Base-by-base conservation (phyloP, 257 asterid species). In the Solanum pinnatisectum region DNA sequence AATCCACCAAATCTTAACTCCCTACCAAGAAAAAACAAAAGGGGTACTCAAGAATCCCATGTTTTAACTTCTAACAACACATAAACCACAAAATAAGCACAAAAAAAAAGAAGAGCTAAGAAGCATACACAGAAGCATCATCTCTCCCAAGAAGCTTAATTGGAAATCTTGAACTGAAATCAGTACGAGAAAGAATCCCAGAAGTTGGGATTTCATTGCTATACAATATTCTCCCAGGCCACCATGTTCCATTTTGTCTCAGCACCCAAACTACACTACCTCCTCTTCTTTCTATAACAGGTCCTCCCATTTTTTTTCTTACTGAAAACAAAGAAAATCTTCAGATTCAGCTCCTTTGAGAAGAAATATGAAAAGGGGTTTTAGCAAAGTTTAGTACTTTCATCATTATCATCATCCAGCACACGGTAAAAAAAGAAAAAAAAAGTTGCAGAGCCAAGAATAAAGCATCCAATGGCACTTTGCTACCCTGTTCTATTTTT, bases 391-490 rank as follows among this genome's bases (percentile, higher is more conserved):
- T 59, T 7, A 63, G 36, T 35, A 42, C 52, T 23, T 20, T 10
- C 20, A 76, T 35, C 59, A n/a, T 59, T 84, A 37, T 60, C 35
- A 35, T 84, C 44, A 33, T 72, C 40, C 22, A 36, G 42, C 42
- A 33, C 14, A 72, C 10, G 79, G 5, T 32, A 16, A 35, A 77
- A 20, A 10, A 6, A 18, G 8, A 40, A 10, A 89, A 56, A 20
- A 13, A 30, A 60, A 56, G 79, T 78, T 25, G 85, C 83, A 84
- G 84, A 65, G 52, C 16, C 6, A 73, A 68, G 71, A 33, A 59
- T 49, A 71, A 40, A 70, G 90, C 73, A 65, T 84, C 70, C 97
- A 93, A 91, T 93, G 95, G 92, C 89, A 87, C 89, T 42, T 32
- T 73, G 94, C 94, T 88, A 89, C 93, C 91, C 89, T 93, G 86